phyloP scores from a whole-genome alignment of 257 asterid genomes.

The Solanum neorickii region DNA sequence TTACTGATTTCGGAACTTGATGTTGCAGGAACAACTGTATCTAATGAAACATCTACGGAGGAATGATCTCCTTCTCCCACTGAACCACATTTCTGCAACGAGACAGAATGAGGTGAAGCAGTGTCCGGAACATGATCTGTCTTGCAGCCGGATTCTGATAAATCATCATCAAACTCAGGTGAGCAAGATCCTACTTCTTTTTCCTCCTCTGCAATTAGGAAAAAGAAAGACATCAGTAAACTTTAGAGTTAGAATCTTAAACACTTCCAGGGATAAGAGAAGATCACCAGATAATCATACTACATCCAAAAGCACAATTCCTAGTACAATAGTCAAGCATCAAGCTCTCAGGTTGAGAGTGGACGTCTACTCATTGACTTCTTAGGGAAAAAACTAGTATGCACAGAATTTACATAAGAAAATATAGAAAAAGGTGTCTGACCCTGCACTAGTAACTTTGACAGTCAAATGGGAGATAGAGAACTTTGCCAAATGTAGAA shows the following conservation, averaged over 20 bases:
- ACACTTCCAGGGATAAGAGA: background rate
- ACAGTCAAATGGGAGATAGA: background rate
- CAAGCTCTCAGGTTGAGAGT: background rate
- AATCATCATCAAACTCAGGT: slow-evolving; percentile 27
- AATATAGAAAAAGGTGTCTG: background rate
- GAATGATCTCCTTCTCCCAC: slow-evolving; percentile 1
- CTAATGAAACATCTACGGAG: background rate
- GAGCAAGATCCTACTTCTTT: slow-evolving; percentile 21
- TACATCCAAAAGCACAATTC: background rate
- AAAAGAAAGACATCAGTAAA: slow-evolving; percentile 5
- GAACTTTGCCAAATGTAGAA: background rate
- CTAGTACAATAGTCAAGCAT: background rate
- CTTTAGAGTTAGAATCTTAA: background rate
- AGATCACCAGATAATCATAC: background rate
- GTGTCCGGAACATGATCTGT: slow-evolving; percentile 3
- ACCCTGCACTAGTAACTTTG: background rate
- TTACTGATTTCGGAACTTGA: slow-evolving; percentile 8
- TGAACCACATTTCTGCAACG: background rate
- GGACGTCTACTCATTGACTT: background rate
- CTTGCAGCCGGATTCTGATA: slow-evolving; percentile 9
- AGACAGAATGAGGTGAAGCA: slow-evolving; percentile 1
- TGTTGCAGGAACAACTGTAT: background rate
- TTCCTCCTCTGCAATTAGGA: slow-evolving; percentile 42
- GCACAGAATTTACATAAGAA: background rate
- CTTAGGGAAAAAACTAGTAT: background rate